Conservation (phyloP, 179 eudicot genomes). For the Corrigiola litoralis region DNA sequence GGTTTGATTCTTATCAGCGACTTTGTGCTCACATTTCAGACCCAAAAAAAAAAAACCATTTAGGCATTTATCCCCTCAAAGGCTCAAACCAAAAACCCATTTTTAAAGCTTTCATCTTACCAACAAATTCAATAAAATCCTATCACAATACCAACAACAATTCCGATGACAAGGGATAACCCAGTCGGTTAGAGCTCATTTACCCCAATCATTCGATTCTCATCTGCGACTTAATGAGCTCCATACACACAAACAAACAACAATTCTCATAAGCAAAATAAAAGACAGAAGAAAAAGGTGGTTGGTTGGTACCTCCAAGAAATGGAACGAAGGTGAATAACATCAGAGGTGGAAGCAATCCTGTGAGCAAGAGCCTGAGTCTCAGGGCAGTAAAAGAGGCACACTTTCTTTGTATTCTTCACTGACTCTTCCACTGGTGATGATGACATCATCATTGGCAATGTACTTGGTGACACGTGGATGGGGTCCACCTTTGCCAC, state of each 20-base stretch:
- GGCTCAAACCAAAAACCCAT: neutral
- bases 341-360: conserved; percentile 78
- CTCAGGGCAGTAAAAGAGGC: conserved; percentile 71
- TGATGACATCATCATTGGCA: conserved; percentile 46
- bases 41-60: too few relatives aligned
- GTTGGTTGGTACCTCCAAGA: conserved; percentile 83
- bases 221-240: too few relatives aligned
- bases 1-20: too few relatives aligned
- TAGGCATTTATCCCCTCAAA: too few relatives aligned
- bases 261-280: neutral
- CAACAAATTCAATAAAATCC: neutral
- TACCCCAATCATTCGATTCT: too few relatives aligned
- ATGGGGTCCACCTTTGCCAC: conserved; percentile 59
- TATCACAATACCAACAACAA: neutral
- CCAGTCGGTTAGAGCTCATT: too few relatives aligned
- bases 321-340: conserved; percentile 77
- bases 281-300: neutral
- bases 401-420: conserved; percentile 57
- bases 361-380: conserved; percentile 74
- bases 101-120: neutral
- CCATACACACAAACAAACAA: neutral
- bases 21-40: too few relatives aligned
- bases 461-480: conserved; percentile 36
- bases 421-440: conserved; percentile 11
- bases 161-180: too few relatives aligned